A percentile compares a stretch with the other conserved stretches of the same genome.
phyloP scores from a whole-genome alignment of 2,329 filamentous ascomycete genomes.

The Dactylellina sp. region DNA sequence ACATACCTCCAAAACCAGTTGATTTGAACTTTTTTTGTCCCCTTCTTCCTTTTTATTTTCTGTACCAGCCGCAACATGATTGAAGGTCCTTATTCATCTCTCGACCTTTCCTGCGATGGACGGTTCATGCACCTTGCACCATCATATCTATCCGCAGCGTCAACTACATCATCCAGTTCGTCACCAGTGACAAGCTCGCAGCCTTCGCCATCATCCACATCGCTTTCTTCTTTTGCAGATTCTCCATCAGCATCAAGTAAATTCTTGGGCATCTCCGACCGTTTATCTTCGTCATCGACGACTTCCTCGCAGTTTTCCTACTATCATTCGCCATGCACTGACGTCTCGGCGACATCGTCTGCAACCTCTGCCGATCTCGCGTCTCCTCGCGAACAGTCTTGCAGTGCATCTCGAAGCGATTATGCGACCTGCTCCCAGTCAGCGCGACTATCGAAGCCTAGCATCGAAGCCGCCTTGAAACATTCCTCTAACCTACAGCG shows the following conservation, averaged over 20 bases:
- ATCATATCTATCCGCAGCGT: conserved; percentile 35
- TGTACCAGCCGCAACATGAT: conserved; percentile 41
- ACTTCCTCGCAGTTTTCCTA: conserved; percentile 28
- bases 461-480: conserved; percentile 33
- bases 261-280: conserved; percentile 42
- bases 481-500: conserved; percentile 40
- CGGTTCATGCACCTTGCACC: conserved; percentile 41
- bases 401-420: conserved; percentile 12
- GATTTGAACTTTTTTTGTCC: background rate
- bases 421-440: conserved; percentile 17
- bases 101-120: conserved; percentile 44
- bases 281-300: conserved; percentile 29
- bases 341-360: conserved; percentile 31
- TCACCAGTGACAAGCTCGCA: conserved; percentile 33
- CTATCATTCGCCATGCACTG: conserved; percentile 33
- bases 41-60: background rate
- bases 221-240: conserved; percentile 47
- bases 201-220: conserved; percentile 24
- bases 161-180: conserved; percentile 33
- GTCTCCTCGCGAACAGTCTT: conserved; percentile 33
- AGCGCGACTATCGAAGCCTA: conserved; percentile 9
- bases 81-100: conserved; percentile 49
- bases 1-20: background rate
- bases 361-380: conserved; percentile 35
- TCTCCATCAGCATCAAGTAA: conserved; percentile 36